Base-by-base conservation (phyloP, 2,329 filamentous ascomycete species). In the Fusarium sp. region DNA sequence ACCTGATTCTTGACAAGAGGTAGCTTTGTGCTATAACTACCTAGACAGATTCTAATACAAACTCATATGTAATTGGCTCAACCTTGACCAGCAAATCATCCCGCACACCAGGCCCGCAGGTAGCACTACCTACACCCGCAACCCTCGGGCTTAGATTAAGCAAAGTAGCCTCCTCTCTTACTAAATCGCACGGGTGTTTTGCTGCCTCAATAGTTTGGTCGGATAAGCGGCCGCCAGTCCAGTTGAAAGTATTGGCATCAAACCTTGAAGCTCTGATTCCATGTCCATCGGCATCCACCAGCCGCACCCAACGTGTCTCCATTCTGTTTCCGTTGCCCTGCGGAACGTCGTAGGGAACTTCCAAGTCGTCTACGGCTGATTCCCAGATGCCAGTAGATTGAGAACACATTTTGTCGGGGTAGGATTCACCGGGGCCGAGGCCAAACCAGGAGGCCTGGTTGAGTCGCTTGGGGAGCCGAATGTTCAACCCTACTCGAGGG, bases 101-200 rank as follows among this genome's bases (percentile, higher is more conserved):
- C 8, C 56, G 9, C 1, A 62, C 58, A 1, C 58, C 58, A 22
- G 58, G 58, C n/a, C 58, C 58, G 46, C 58, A 62, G 7, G 58
- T 62, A 5, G 56, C 58, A 14, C 56, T 62, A 20, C 58, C 58
- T 3, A 62, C 47, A 26, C 58, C 58, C 19, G 58, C 58, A 24
- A 62, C 58, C 40, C 39, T 55, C 1, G 47, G 40, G 7, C 56
- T 62, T 0, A 62, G n/a, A 4, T 55, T 61, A 3, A 62, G 41
- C 5, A 62, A 13, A 1, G 58, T 62, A 3, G 56, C 58, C 5
- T 55, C 41, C 32, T 62, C 56, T 1, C 56, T 40, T 6, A 61
- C 39, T 0, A 62, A 17, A 6, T 62, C 58, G 2, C 28, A 32
- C 11, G 58, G 56, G n/a, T 62, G 58, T 30, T 62, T 62, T 7